These are phyloP conservation scores for Pholiota molesta DNA, from an alignment of 768 basidiomycete species.

Conservation along the genomic window DNA sequence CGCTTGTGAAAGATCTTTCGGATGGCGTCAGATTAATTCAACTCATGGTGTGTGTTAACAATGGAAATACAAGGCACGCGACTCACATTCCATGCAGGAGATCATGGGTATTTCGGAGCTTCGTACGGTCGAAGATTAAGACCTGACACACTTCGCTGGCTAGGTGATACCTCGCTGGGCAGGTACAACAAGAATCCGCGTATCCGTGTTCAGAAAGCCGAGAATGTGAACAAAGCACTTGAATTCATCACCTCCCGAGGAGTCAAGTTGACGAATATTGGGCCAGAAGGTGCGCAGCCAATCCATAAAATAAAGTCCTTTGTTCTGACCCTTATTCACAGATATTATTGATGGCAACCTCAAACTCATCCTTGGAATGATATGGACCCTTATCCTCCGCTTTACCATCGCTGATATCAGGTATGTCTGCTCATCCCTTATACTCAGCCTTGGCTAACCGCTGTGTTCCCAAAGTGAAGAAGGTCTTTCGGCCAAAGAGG, in stretches of 20 bases:
- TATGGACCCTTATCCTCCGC: conserved; percentile 96
- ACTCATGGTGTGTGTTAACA: conserved; percentile 68
- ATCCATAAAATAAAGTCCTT: not conserved
- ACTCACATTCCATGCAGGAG: conserved; percentile 56
- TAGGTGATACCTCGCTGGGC: conserved; percentile 92
- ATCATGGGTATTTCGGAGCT: conserved; percentile 75
- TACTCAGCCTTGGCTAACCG: conserved; percentile 15
- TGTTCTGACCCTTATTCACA: conserved; percentile 30
- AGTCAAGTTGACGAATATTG: conserved; percentile 96
- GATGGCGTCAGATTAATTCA: conserved; percentile 97
- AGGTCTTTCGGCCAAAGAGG: conserved; percentile 98
- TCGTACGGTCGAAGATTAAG: not conserved
- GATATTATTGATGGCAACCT: conserved; percentile 99
- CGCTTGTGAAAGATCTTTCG: conserved; percentile 87
- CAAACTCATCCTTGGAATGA: conserved; percentile 98
- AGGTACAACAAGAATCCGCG: conserved; percentile 88
- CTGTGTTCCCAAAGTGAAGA: conserved; percentile 69
- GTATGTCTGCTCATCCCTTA: conserved; percentile 44
- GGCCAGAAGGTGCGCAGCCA: conserved; percentile 77
- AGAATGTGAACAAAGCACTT: conserved; percentile 96
- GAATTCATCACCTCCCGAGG: conserved; percentile 94
- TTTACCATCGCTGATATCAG: conserved; percentile 99
- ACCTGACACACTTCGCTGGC: not conserved
- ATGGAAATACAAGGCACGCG: conserved; percentile 18
- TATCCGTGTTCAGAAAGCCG: conserved; percentile 95